Evolutionary conservation across 2,329 filamentous ascomycete species (phyloP), one percentile per base, ranked within the genome.

Genomic region (Pseudogymnoascus sp.): DNA sequence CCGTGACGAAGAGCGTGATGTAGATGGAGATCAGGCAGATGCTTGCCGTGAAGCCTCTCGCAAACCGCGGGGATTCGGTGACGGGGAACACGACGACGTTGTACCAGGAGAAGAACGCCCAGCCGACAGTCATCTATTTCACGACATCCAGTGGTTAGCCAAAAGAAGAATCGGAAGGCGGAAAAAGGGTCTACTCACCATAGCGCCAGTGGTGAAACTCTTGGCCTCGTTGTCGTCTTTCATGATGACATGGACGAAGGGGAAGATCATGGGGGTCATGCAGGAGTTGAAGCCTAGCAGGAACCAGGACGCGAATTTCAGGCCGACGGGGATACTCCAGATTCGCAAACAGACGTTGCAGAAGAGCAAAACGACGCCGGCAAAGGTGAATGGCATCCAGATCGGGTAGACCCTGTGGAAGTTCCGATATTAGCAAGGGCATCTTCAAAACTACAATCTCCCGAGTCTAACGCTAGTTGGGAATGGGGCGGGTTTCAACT

Each of bases 281-380:
- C 35, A 37, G 11, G 35, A 37, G n/a, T 37, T 37, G 44, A 70
- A 71, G 4, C 69, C 69, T 0, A 69, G 71, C 1, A 72, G 66
- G 56, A 69, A 70, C 21, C 62, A 70, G 1, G 68, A 69, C 1
- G 69, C 70, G 67, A 67, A 70, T 62, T 70, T 71, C 2, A 70
- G 62, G 10, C 65, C 67, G 42, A 70, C 69, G 0, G 69, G 69
- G 3, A 70, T 68, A 4, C 67, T 37, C 35, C 35, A 37, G 35
- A 37, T 37, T 37, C 35, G 35, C 5, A 37, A 5, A 37, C 35
- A 37, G 5, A 37, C n/a, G 13, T 37, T 37, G 11, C 35, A 37
- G 37, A 76, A 63, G 31, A 76, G 63, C 8, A 74, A 74, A 6
- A 78, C 73, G 72, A 75, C 77, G 0, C 76, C 76, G 61, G 75